phyloP scores from a whole-genome alignment of 208 protist genomes.

The Acanthamoeba lugdunensis region DNA sequence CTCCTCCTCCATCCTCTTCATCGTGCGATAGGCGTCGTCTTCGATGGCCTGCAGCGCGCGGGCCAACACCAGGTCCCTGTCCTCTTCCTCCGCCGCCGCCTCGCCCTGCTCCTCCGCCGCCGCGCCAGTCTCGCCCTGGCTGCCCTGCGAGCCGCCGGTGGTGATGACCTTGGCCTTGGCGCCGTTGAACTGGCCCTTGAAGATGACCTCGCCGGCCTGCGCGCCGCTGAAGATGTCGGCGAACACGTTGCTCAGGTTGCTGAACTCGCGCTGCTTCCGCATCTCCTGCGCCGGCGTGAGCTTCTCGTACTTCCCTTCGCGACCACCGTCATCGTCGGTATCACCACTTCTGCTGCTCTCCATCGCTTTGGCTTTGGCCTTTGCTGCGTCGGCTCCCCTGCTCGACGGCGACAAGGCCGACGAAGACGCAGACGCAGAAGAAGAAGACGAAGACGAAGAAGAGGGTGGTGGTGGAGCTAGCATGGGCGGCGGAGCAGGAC shows the following conservation, averaged over 20 bases:
- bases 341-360: background rate
- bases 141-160: background rate
- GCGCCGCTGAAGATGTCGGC: constrained; percentile 50
- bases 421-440: background rate
- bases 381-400: background rate
- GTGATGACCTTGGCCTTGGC: constrained; percentile 29
- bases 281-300: background rate
- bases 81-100: background rate
- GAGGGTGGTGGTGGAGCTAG: background rate
- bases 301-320: constrained; percentile 51
- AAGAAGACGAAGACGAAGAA: background rate
- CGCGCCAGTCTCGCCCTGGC: background rate
- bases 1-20: constrained; percentile 51
- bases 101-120: background rate
- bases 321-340: background rate
- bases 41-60: constrained; percentile 67
- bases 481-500: background rate
- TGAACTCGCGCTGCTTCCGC: constrained; percentile 11
- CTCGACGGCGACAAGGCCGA: background rate
- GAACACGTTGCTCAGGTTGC: constrained; percentile 38
- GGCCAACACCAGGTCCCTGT: constrained; percentile 35
- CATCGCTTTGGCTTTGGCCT: background rate
- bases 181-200: constrained; percentile 30
- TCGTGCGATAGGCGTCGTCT: constrained; percentile 41
- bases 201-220: constrained; percentile 30